These are phyloP conservation scores for Euclidium syriacum DNA, from an alignment of 345 rosid genomes.

Conservation along the genomic window DNA sequence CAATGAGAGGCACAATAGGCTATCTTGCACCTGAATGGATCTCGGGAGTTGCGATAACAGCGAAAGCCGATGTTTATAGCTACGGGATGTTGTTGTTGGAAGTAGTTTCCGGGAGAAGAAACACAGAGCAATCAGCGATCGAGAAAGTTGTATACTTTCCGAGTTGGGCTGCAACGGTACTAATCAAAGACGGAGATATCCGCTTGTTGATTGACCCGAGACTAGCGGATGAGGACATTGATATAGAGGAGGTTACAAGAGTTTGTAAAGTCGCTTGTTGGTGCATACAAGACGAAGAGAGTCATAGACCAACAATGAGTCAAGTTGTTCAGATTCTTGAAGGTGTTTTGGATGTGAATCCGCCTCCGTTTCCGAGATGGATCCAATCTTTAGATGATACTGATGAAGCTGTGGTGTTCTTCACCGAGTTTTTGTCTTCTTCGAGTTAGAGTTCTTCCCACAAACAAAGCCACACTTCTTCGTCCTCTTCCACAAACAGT, in stretches of 20 bases:
- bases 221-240: slow-evolving; percentile 38
- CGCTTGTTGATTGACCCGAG: slow-evolving; percentile 49
- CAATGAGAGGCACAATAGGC: slow-evolving; percentile 84
- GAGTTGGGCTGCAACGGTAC: slow-evolving; percentile 41
- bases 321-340: slow-evolving; percentile 86
- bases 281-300: slow-evolving; percentile 88
- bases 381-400: slow-evolving; percentile 40
- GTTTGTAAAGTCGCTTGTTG: slow-evolving; percentile 70
- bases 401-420: slow-evolving; percentile 26
- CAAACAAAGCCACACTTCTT: slow-evolving; percentile 21
- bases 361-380: slow-evolving; percentile 57
- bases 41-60: slow-evolving; percentile 72
- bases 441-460: slow-evolving; percentile 25
- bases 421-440: slow-evolving; percentile 23
- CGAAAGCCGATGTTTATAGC: slow-evolving; percentile 87
- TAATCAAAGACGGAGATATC: slow-evolving; percentile 45
- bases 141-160: slow-evolving; percentile 58
- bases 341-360: slow-evolving; percentile 52
- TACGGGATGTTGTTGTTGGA: slow-evolving; percentile 91
- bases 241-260: slow-evolving; percentile 55
- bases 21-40: slow-evolving; percentile 95
- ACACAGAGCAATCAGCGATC: slow-evolving; percentile 47
- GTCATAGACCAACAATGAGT: slow-evolving; percentile 67
- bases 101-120: slow-evolving; percentile 71
- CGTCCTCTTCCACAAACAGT: slow-evolving; percentile 6